A percentile compares a stretch with the other conserved stretches of the same genome.
These are phyloP conservation scores for Pleurotus tuoliensis DNA, from an alignment of 768 basidiomycete genomes.

Conservation along the genomic window DNA sequence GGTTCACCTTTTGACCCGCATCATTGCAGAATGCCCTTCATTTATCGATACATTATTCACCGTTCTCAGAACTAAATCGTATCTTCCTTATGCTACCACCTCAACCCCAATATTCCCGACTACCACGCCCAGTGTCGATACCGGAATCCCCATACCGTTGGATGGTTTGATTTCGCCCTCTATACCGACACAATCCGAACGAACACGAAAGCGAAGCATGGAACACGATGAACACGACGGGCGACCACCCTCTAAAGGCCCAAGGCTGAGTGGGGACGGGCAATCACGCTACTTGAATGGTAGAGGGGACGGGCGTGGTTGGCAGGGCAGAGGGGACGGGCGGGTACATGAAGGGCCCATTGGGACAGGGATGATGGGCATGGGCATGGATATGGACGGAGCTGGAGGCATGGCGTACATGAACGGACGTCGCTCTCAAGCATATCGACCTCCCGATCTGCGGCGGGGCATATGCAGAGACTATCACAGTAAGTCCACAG, in stretches of 20 bases:
- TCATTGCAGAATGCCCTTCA: constrained; percentile 49
- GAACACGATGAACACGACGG: constrained; percentile 60
- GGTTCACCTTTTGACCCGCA: constrained; percentile 6
- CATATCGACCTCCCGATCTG: constrained; percentile 70
- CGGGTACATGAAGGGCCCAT: constrained; percentile 22
- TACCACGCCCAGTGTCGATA: constrained; percentile 39
- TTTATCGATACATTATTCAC: constrained; percentile 89
- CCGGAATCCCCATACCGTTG: constrained; percentile 78
- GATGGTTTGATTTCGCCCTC: constrained; percentile 54
- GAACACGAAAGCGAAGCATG: constrained; percentile 61
- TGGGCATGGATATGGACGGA: constrained; percentile 27
- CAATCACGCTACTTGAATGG: constrained; percentile 57
- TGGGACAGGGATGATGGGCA: constrained; percentile 11
- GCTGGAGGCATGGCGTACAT: constrained; percentile 31
- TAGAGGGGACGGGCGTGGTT: constrained; percentile 31
- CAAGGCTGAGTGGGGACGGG: constrained; percentile 60
- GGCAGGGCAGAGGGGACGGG: constrained; percentile 34
- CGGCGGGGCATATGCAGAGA: constrained; percentile 82
- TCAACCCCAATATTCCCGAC: constrained; percentile 38
- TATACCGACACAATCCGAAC: constrained; percentile 40
- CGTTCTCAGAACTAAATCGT: constrained; percentile 81
- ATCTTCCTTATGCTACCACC: constrained; percentile 60
- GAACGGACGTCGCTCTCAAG: constrained; percentile 48
- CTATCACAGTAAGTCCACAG: constrained; percentile 74
- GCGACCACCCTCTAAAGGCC: constrained; percentile 64